Evolutionary conservation across 805 yeast species (phyloP).

Genomic region (Suhomyces xylopsoci): DNA sequence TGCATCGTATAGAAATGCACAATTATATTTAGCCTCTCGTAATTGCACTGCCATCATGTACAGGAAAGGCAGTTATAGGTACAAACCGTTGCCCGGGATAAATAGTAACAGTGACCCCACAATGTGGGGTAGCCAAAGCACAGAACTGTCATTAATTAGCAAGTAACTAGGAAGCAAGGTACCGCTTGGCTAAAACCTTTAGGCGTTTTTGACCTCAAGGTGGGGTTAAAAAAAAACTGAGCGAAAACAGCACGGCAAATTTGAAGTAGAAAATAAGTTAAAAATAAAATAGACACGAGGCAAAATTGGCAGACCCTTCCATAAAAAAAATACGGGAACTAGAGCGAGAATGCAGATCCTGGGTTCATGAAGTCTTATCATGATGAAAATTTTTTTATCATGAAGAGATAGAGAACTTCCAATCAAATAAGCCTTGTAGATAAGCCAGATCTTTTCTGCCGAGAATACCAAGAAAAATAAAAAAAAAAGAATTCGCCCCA

Average conservation of each 20-base stretch:
- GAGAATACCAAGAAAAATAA: not conserved
- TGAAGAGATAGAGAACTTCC: not conserved
- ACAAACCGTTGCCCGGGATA: not conserved
- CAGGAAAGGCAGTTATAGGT: not conserved
- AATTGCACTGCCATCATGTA: not conserved
- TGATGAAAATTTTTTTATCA: not conserved
- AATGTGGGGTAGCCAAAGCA: not conserved
- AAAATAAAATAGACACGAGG: not conserved
- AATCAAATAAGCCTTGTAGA: not conserved
- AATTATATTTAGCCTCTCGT: not conserved
- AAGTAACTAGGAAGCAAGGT: not conserved
- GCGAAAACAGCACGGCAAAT: not conserved
- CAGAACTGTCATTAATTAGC: not conserved
- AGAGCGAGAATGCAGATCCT: not conserved
- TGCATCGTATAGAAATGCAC: not conserved
- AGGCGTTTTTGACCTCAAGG: not conserved
- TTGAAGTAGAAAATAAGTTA: not conserved
- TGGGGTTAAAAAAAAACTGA: not conserved
- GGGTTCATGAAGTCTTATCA: not conserved
- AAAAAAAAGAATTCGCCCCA: not conserved
- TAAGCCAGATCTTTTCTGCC: not conserved
- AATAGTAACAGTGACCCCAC: not conserved
- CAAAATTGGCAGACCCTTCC: not conserved
- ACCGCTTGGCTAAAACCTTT: not conserved
- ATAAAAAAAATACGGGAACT: not conserved